Evolutionary conservation across 2,329 filamentous ascomycete species (phyloP), one percentile per base, ranked within the genome.

Genomic region (Volutella citrinella): DNA sequence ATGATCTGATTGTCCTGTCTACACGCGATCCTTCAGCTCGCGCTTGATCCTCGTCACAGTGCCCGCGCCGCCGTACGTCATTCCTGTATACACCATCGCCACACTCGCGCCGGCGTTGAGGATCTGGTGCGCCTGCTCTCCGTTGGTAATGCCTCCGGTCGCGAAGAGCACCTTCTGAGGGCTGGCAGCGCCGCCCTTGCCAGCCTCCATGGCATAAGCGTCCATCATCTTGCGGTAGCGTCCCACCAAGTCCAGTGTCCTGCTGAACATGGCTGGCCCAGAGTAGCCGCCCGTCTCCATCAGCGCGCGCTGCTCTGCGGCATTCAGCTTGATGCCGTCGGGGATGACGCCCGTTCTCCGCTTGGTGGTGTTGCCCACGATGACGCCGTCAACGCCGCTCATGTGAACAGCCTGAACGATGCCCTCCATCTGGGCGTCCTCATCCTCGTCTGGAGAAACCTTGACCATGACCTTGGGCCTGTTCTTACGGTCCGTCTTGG

Each of bases 331-430:
- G 45, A 83, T 76, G 17, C 83, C 81, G 16, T 73, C 65, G 1
- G 89, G 84, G 1, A 91, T 58, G 4, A 90, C 67, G 5, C 80
- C 82, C 0, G 82, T 76, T 26, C 93, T 76, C 46, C 82, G 78
- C 65, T 93, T 95, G 4, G 93, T 98, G 0, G 93, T 98, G 68
- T 98, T 98, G 10, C 91, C 93, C 5, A 98, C 91, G 43, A 98
- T 96, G 21, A 98, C 80, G 18, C 93, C 93, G 51, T 96, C 90
- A 3, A 97, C 90, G 7, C 90, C 90, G 40, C 86, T 88, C 48
- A 72, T 71, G 70, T 80, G 84, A 10, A 95, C 82, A 0, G 90
- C 90, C 49, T 89, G 78, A 41, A 88, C 91, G 36, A 98, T 95
- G 8, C 90, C 93, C 25, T 82, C 76, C 42, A 98, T 78, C 59